phyloP scores from a whole-genome alignment of 495 filamentous ascomycete species.

The Lophiotrema nucula region DNA sequence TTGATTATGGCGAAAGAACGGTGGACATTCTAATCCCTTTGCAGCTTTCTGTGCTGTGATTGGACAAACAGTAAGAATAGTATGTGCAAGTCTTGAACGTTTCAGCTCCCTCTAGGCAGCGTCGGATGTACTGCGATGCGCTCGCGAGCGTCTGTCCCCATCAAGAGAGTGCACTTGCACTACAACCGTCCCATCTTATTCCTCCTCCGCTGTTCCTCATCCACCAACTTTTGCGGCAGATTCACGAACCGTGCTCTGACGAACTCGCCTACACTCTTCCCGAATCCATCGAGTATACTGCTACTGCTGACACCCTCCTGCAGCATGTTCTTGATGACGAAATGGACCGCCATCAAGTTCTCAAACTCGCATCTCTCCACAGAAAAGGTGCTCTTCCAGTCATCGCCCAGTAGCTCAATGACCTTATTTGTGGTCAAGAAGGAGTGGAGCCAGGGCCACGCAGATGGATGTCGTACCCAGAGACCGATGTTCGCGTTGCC shows the following conservation, averaged over 20 bases:
- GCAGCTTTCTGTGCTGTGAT: too few species aligned
- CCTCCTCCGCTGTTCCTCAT: conserved; percentile 8
- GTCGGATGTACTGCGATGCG: too few species aligned
- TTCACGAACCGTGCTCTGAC: conserved; percentile 32
- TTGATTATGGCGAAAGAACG: too few species aligned
- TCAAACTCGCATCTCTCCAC: conserved; percentile 35
- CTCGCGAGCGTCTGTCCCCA: too few species aligned
- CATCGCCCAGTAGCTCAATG: conserved; percentile 35
- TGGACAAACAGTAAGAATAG: too few species aligned
- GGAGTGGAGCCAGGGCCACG: conserved; percentile 38
- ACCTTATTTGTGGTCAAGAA: conserved; percentile 31
- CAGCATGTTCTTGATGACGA: conserved; percentile 33
- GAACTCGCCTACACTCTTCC: conserved; percentile 40
- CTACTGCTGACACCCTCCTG: conserved; percentile 37
- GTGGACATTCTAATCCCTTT: too few species aligned
- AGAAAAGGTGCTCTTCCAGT: conserved; percentile 30
- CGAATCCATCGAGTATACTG: conserved; percentile 35
- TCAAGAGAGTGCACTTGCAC: too few species aligned
- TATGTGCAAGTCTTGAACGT: too few species aligned
- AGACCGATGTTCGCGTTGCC: conserved; percentile 38
- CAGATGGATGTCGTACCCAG: conserved; percentile 29
- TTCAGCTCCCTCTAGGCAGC: too few species aligned
- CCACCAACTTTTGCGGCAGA: conserved; percentile 30
- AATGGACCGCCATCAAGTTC: conserved; percentile 34
- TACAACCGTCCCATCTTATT: not conserved